phyloP scores from a whole-genome alignment of 805 yeast species.

The Zygotorulaspora chibaensis region DNA sequence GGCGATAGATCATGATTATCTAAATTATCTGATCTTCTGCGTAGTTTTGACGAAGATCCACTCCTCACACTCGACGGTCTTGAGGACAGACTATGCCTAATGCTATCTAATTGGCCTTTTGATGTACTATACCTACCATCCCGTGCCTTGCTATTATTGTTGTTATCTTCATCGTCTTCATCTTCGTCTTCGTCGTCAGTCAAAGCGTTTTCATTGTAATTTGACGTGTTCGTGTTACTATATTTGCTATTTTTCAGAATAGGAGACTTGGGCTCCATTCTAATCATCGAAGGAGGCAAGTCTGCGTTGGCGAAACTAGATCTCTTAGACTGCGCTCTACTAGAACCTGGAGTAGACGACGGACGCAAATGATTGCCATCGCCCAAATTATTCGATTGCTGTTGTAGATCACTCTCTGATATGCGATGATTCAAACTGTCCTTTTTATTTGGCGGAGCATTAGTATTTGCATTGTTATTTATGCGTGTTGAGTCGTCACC shows the following conservation, averaged over 20 bases:
- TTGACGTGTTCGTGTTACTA: slow-evolving; percentile 18
- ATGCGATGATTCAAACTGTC: slow-evolving; percentile 1
- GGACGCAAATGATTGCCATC: slow-evolving; percentile 8
- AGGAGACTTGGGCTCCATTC: slow-evolving; percentile 68
- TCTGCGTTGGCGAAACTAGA: slow-evolving; percentile 35
- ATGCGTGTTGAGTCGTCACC: slow-evolving; percentile 1
- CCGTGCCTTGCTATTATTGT: slow-evolving; percentile 11
- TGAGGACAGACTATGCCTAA: slow-evolving; percentile 22
- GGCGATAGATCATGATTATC: slow-evolving; percentile 5
- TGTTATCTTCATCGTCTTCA: slow-evolving; percentile 13
- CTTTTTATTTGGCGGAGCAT: slow-evolving; percentile 6
- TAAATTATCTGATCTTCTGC: slow-evolving; percentile 22
- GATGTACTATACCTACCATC: neutral
- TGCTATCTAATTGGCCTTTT: slow-evolving; percentile 13
- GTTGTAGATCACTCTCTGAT: slow-evolving; percentile 3
- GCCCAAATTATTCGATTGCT: slow-evolving; percentile 1
- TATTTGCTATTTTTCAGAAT: slow-evolving; percentile 47
- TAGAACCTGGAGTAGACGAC: slow-evolving; percentile 9
- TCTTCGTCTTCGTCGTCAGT: slow-evolving; percentile 31
- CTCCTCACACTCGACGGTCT: slow-evolving; percentile 27
- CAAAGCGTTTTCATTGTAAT: slow-evolving; percentile 30
- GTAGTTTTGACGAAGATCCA: slow-evolving; percentile 21
- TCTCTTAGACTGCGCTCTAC: slow-evolving; percentile 21
- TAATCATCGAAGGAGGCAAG: slow-evolving; percentile 66
- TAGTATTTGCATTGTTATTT: neutral